Conservation (phyloP, 2,329 filamentous ascomycete genomes). For the Massarina eburnea region DNA sequence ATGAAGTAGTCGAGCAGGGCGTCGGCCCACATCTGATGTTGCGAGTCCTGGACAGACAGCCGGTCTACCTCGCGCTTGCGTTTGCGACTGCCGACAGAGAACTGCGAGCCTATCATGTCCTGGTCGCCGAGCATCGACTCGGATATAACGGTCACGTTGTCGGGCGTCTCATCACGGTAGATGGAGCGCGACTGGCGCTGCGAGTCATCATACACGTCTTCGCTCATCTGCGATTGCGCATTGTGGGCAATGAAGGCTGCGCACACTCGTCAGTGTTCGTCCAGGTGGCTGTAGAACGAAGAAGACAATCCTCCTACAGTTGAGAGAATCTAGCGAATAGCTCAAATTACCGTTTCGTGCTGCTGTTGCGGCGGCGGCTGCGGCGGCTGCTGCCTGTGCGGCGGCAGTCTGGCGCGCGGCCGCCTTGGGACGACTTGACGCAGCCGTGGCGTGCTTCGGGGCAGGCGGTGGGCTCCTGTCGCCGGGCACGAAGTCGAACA, state of each 20-base stretch:
- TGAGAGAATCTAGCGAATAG: conserved; percentile 33
- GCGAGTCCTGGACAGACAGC: conserved; percentile 70
- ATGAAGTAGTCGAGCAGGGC: conserved; percentile 96
- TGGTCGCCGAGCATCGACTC: conserved; percentile 85
- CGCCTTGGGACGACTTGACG: conserved; percentile 75
- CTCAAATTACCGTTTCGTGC: conserved; percentile 30
- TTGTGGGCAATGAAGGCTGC: conserved; percentile 23
- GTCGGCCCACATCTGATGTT: conserved; percentile 89
- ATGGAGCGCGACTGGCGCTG: conserved; percentile 61
- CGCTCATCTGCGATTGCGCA: conserved; percentile 45
- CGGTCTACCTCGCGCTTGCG: conserved; percentile 73
- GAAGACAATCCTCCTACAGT: conserved; percentile 24
- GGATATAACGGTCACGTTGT: conserved; percentile 79
- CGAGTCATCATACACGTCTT: conserved; percentile 66
- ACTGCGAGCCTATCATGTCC: conserved; percentile 70
- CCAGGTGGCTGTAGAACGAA: conserved; percentile 1
- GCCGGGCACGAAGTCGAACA: conserved; percentile 87
- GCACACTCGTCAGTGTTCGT: conserved; percentile 10
- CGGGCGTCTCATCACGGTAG: conserved; percentile 78
- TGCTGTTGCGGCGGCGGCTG: conserved; percentile 21
- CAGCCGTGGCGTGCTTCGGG: conserved; percentile 77
- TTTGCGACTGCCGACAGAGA: conserved; percentile 61
- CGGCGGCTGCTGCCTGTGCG: conserved; percentile 55
- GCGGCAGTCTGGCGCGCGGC: conserved; percentile 65
- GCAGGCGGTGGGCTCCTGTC: conserved; percentile 88